These are phyloP conservation scores for Rubia occidens DNA, from an alignment of 305 asterid genomes.

Conservation along the genomic window DNA sequence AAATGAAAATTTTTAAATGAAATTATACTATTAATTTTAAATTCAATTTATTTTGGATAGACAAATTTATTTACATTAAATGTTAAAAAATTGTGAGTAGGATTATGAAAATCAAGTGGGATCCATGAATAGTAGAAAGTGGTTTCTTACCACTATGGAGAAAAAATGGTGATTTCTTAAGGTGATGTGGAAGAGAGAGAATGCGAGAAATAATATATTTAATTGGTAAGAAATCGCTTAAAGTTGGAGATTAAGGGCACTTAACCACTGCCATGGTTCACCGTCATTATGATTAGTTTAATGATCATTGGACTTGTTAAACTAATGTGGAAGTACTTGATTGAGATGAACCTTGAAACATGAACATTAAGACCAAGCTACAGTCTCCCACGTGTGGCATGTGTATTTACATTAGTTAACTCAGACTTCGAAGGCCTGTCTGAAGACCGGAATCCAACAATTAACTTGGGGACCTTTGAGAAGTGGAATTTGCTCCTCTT, in stretches of 20 bases:
- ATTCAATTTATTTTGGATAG: no score
- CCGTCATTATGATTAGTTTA: slow-evolving; percentile 26
- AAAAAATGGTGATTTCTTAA: no score
- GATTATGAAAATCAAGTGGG: no score
- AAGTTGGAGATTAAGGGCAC: neutral
- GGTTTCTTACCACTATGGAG: no score
- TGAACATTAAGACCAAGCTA: slow-evolving; percentile 23
- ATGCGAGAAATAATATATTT: no score
- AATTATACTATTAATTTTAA: no score
- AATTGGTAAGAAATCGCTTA: neutral
- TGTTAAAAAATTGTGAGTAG: no score
- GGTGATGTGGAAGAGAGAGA: no score
- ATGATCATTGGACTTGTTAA: slow-evolving; percentile 25
- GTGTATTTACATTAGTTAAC: slow-evolving; percentile 47
- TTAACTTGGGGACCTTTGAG: slow-evolving; percentile 20
- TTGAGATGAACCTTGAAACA: slow-evolving; percentile 20
- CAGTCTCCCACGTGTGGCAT: slow-evolving; percentile 72
- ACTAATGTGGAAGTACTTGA: slow-evolving; percentile 17
- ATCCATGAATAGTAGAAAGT: no score
- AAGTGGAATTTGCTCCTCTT: no score
- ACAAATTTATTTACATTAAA: no score
- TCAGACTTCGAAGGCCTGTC: slow-evolving; percentile 20
- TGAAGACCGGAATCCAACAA: slow-evolving; percentile 47
- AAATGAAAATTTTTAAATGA: no score
- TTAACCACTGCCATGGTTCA: slow-evolving; percentile 7